Evolutionary conservation across 2,329 filamentous ascomycete genomes (phyloP), one percentile per base, ranked within the genome.

Genomic region (Xenosphaeropsis pyriputrescens): DNA sequence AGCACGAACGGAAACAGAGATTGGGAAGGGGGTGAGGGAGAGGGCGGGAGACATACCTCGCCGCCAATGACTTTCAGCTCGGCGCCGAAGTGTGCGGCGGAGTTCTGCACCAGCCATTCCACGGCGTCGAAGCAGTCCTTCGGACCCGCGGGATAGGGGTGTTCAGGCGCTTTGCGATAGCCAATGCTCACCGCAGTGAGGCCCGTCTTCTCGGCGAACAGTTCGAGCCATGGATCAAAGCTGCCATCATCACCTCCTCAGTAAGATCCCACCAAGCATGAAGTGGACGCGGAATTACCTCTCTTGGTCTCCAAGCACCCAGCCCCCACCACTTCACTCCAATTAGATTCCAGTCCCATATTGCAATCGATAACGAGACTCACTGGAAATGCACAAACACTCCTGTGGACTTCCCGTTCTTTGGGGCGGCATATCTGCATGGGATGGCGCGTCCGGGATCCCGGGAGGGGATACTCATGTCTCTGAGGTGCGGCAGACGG

Each of bases 111-210:
- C 2, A 76, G 56, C 51, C 67, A 69, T 41, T 69, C 64, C 0
- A 61, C 71, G 4, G 62, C 68, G 47, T 76, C 72, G 46, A 66
- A 63, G 52, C 69, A 72, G 50, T 77, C 73, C 37, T 76, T 59
- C 4, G 63, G 61, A 0, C 60, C 65, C 0, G 60, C 61, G 0
- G 74, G 72, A 49, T 64, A 75, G 0, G 70, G 68, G 45, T 75
- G 41, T 48, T 78, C 72, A 0, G 74, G 74, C 0, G 72, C 71
- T 14, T 73, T 62, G 18, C 73, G 61, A 49, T 78, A 78, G 1
- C 71, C 72, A 6, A 75, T 62, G 1, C 65, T 70, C 11, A 77
- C 51, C 13, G 68, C 63, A 0, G 64, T 63, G 2, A 72, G 41
- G 29, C 64, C 55, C 34, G 57, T 62, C 18, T 55, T 51, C 43